A percentile compares a stretch with the other conserved stretches of the same genome.
Conservation (phyloP, 352 stramenopile genomes). For the Phytophthora aleatoria region DNA sequence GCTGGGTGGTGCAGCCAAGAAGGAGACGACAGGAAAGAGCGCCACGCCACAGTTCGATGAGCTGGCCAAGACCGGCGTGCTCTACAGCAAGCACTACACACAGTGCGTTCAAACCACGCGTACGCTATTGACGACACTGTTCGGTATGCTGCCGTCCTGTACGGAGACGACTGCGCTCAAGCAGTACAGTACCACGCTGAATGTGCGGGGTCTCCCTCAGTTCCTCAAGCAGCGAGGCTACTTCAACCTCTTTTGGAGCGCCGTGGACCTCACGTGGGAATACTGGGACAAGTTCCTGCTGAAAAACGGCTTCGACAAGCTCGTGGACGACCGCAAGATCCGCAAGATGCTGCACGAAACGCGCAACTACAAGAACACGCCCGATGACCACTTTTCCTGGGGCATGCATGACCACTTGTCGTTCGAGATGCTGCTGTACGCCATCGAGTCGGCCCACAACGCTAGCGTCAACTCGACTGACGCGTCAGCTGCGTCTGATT, state of each 20-base stretch:
- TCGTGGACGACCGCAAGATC: slow-evolving; percentile 69
- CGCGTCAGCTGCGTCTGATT: background rate
- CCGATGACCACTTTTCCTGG: slow-evolving; percentile 71
- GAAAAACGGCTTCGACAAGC: slow-evolving; percentile 71
- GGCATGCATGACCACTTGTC: slow-evolving; percentile 76
- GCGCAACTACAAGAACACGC: slow-evolving; percentile 56
- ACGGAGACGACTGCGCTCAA: slow-evolving; percentile 71
- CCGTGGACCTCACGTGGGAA: slow-evolving; percentile 65
- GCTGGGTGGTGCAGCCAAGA: slow-evolving; percentile 56
- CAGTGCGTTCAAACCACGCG: slow-evolving; percentile 70
- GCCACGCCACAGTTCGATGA: slow-evolving; percentile 68
- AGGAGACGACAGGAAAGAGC: slow-evolving; percentile 47
- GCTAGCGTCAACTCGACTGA: slow-evolving; percentile 30
- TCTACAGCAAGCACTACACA: slow-evolving; percentile 77
- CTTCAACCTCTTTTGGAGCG: slow-evolving; percentile 77
- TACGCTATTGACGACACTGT: slow-evolving; percentile 72
- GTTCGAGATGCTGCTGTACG: slow-evolving; percentile 74
- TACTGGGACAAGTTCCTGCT: slow-evolving; percentile 73
- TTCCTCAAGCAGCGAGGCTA: slow-evolving; percentile 73
- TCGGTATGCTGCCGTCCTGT: slow-evolving; percentile 72
- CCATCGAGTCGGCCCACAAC: slow-evolving; percentile 57
- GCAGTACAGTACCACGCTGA: slow-evolving; percentile 56
- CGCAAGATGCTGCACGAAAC: slow-evolving; percentile 68
- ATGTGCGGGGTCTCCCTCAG: slow-evolving; percentile 58
- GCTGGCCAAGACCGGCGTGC: slow-evolving; percentile 52